Base-by-base conservation (phyloP, 2,329 filamentous ascomycete species). In the Aspergillus neoniger region DNA sequence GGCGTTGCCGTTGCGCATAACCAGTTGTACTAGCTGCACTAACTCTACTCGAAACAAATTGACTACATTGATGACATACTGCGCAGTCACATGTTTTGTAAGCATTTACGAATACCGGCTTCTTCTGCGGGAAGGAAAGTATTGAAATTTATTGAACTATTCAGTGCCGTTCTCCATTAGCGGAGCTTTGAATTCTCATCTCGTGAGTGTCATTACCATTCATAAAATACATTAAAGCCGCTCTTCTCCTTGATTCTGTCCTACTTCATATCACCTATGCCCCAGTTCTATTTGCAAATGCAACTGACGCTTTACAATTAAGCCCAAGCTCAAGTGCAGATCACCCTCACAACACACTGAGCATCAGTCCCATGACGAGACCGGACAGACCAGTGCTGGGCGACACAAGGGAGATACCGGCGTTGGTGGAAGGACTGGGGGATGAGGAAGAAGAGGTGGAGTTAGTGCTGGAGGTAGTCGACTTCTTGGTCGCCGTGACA, bases 401-500 rank as follows among this genome's bases (percentile, higher is more conserved):
- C 23, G 65, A 55, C 15, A 53, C 47, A 47, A 60, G 36, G 25
- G 60, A 54, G 25, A 41, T 64, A 50, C 59, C 60, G 30, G 57
- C 63, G n/a, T 56, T 58, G 38, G 64, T 48, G 14, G 53, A 39
- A 32, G 66, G 44, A 38, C 51, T 55, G 10, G 59, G 36, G n/a
- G 54, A 57, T 25, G 58, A 43, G 17, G 60, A 58, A 28, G 67
- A 60, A n/a, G 63, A 60, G 43, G 49, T 60, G n/a, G 39, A 44
- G 25, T 25, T 44, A 25, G 53, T 25, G 39, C 17, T 44, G 14
- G 38, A 44, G n/a, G 23, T 47, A 17, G 39, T n/a, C n/a, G 41
- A 30, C 58, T 53, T 65, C 39, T 66, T 71, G 32, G 66, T 73
- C 14, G 66, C 66, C 23, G 69, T 74, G 36, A 74, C 71, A 52